Conservation (phyloP, 805 yeast genomes). For the Cyberlindnera veronae region DNA sequence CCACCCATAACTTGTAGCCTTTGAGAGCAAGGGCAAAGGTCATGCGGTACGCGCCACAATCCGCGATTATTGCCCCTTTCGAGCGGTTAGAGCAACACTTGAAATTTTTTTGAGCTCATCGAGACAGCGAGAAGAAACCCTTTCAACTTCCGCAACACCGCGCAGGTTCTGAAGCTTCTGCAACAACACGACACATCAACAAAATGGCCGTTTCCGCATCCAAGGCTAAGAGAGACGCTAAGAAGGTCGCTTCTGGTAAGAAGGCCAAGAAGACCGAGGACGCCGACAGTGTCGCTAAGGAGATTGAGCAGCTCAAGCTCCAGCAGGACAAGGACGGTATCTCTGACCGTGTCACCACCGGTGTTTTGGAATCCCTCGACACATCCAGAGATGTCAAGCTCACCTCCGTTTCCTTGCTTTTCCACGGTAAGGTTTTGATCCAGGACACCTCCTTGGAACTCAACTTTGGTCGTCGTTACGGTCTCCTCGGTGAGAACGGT, state of each 20-base stretch:
- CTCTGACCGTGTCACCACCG: constrained; percentile 96
- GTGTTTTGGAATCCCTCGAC: constrained; percentile 84
- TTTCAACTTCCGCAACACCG: background rate
- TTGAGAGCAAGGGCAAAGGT: background rate
- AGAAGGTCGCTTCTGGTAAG: background rate
- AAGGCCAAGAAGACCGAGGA: constrained; percentile 90
- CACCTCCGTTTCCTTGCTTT: constrained; percentile 83
- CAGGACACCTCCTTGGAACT: constrained; percentile 91
- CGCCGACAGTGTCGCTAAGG: constrained; percentile 59
- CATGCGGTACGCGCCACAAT: background rate
- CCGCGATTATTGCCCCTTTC: background rate
- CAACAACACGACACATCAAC: background rate
- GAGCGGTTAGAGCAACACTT: constrained; percentile 11
- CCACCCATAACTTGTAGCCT: background rate
- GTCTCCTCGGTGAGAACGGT: constrained; percentile 96
- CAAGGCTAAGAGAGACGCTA: constrained; percentile 77
- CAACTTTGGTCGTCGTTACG: constrained; percentile 96
- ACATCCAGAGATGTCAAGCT: constrained; percentile 94
- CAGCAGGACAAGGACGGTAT: constrained; percentile 93
- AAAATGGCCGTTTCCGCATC: constrained; percentile 62
- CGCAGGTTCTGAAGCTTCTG: background rate
- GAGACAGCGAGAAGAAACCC: background rate
- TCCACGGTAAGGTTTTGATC: constrained; percentile 95
- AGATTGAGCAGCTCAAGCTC: constrained; percentile 80
- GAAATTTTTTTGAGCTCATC: constrained; percentile 11